Percentiles rank a stretch among this genome's conserved stretches.
Conservation (phyloP, 2,329 filamentous ascomycete species). For the Thermoascus crustaceus region DNA sequence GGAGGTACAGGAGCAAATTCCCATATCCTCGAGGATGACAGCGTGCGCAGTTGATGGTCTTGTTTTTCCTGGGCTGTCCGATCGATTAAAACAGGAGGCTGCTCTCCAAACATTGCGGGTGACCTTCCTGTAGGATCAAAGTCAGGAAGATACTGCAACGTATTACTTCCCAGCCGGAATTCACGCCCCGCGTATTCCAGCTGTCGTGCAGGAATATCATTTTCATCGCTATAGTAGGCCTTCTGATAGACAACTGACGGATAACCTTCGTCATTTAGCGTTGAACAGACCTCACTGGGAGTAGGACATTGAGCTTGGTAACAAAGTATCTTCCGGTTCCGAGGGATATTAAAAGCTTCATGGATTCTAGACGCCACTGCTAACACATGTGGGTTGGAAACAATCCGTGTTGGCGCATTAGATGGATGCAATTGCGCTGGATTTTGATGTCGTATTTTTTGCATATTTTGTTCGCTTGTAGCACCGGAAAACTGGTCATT, state of each 20-base stretch:
- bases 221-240: constrained; percentile 75
- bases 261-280: constrained; percentile 48
- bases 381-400: constrained; percentile 12
- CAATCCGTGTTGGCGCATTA: constrained; percentile 6
- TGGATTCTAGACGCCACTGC: constrained; percentile 16
- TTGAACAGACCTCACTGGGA: constrained; percentile 43
- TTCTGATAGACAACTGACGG: constrained; percentile 73
- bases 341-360: constrained; percentile 22
- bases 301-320: constrained; percentile 20
- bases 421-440: constrained; percentile 15
- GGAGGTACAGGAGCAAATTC: constrained; percentile 67
- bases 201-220: constrained; percentile 67
- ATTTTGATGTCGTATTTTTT: neutral
- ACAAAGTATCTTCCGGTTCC: constrained; percentile 15
- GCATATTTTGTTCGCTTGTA: neutral
- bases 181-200: constrained; percentile 84
- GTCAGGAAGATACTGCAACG: constrained; percentile 67
- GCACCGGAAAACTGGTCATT: constrained; percentile 5
- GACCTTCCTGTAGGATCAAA: constrained; percentile 61
- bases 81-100: constrained; percentile 41
- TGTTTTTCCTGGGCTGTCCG: constrained; percentile 43
- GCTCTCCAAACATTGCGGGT: constrained; percentile 48
- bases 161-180: constrained; percentile 68
- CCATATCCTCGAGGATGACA: constrained; percentile 64
- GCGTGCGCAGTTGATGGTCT: constrained; percentile 46